Conservation (phyloP, 1,284 basidiomycete genomes). For the Exobasidium cylindrosporum region DNA sequence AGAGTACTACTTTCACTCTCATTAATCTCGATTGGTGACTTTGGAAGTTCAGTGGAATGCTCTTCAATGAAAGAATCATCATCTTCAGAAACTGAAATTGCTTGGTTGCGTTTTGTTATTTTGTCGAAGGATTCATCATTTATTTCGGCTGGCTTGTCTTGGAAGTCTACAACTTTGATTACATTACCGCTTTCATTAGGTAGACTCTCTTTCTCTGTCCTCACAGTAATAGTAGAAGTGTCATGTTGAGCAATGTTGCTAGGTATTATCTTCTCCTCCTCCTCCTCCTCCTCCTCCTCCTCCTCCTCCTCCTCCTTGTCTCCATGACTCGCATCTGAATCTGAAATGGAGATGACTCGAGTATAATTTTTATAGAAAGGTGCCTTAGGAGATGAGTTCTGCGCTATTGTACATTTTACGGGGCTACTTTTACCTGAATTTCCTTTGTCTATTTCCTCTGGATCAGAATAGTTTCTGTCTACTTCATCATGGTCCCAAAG, state of each 20-base stretch:
- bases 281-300: background rate
- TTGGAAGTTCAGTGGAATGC: background rate
- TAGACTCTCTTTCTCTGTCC: background rate
- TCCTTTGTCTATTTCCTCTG: no score
- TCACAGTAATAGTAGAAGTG: background rate
- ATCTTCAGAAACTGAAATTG: background rate
- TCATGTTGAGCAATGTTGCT: background rate
- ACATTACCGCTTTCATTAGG: background rate
- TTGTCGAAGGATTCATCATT: background rate
- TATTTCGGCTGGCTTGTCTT: background rate
- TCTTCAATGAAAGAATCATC: background rate
- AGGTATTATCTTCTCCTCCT: background rate
- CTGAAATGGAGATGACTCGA: background rate
- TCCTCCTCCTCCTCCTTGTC: slow-evolving; percentile 9
- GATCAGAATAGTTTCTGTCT: no score
- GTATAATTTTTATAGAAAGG: no score
- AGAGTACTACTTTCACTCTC: background rate
- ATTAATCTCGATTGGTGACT: background rate
- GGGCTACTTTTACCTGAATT: no score
- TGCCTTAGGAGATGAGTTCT: no score
- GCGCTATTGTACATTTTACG: no score
- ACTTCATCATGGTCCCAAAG: background rate
- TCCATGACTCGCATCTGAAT: background rate
- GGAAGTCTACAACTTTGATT: background rate
- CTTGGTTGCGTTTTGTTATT: background rate